These are phyloP conservation scores for Dactylellina leptospora DNA, from an alignment of 2,329 filamentous ascomycete genomes.

Conservation along the genomic window DNA sequence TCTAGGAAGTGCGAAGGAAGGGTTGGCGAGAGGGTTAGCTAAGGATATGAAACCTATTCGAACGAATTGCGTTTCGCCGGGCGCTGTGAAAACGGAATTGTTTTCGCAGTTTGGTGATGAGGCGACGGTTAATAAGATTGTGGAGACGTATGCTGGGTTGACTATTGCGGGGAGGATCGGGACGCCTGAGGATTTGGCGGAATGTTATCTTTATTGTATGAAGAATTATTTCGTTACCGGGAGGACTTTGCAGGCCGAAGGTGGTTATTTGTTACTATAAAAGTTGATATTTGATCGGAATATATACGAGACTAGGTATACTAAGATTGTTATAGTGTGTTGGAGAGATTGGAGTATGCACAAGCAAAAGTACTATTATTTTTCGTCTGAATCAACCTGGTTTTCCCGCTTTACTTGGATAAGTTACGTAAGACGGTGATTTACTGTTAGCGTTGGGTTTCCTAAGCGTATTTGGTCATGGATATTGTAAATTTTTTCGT, in stretches of 20 bases:
- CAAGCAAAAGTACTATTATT: too few relatives aligned
- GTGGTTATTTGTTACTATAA: constrained; percentile 34
- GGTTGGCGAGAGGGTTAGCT: constrained; percentile 68
- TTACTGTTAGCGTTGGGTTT: too few relatives aligned
- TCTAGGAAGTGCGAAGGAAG: constrained; percentile 65
- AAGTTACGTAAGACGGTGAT: too few relatives aligned
- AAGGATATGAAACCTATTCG: constrained; percentile 71
- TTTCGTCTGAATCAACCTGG: too few relatives aligned
- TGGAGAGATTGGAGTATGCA: too few relatives aligned
- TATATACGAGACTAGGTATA: too few relatives aligned
- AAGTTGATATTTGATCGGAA: too few relatives aligned
- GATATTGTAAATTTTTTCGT: too few relatives aligned
- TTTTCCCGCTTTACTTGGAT: too few relatives aligned
- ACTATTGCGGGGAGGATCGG: constrained; percentile 27
- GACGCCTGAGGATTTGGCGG: constrained; percentile 28
- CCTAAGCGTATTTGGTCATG: too few relatives aligned
- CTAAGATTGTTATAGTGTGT: too few relatives aligned
- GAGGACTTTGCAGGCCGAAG: constrained; percentile 22
- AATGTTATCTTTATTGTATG: constrained; percentile 40
- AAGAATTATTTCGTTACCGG: constrained; percentile 36
- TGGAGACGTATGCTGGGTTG: constrained; percentile 49
- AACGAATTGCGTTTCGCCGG: constrained; percentile 71
- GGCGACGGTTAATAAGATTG: constrained; percentile 54
- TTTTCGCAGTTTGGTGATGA: constrained; percentile 58
- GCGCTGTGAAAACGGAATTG: constrained; percentile 65